A percentile compares a stretch with the other conserved stretches of the same genome.
phyloP scores from a whole-genome alignment of 2,329 filamentous ascomycete genomes.

The Talaromyces islandicus region DNA sequence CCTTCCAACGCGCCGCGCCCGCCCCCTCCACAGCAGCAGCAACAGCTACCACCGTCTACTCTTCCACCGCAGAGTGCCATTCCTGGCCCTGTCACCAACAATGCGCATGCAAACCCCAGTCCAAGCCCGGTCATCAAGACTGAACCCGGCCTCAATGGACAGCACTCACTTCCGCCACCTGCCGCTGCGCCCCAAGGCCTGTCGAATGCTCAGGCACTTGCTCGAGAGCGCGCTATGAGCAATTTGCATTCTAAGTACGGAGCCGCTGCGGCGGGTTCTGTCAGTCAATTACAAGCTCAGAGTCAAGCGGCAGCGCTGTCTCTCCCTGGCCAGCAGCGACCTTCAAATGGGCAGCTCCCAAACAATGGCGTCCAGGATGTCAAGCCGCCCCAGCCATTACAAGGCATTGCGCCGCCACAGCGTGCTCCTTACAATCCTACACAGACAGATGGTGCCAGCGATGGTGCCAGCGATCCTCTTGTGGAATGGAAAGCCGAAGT shows the following conservation, averaged over 20 bases:
- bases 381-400: slow-evolving; percentile 32
- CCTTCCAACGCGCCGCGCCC: slow-evolving; percentile 40
- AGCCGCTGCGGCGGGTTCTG: slow-evolving; percentile 35
- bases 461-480: slow-evolving; percentile 60
- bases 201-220: slow-evolving; percentile 38
- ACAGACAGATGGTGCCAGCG: slow-evolving; percentile 73
- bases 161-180: slow-evolving; percentile 26
- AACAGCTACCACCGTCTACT: slow-evolving; percentile 27
- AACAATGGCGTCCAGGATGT: slow-evolving; percentile 38
- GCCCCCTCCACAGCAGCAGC: slow-evolving; percentile 25
- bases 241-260: slow-evolving; percentile 46
- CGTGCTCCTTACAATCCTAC: slow-evolving; percentile 41
- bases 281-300: slow-evolving; percentile 40
- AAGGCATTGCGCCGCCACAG: slow-evolving; percentile 33
- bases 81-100: slow-evolving; percentile 7
- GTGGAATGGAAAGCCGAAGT: slow-evolving; percentile 49
- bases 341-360: slow-evolving; percentile 26
- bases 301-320: slow-evolving; percentile 26
- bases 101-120: slow-evolving; percentile 20
- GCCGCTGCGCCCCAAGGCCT: slow-evolving; percentile 27
- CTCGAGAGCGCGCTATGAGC: slow-evolving; percentile 49
- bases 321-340: slow-evolving; percentile 29
- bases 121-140: slow-evolving; percentile 45
- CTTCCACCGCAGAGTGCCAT: slow-evolving; percentile 20
- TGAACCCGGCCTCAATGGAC: slow-evolving; percentile 43